These are phyloP conservation scores for Metschnikowia peoriensis DNA, from an alignment of 805 yeast species.

Conservation along the genomic window DNA sequence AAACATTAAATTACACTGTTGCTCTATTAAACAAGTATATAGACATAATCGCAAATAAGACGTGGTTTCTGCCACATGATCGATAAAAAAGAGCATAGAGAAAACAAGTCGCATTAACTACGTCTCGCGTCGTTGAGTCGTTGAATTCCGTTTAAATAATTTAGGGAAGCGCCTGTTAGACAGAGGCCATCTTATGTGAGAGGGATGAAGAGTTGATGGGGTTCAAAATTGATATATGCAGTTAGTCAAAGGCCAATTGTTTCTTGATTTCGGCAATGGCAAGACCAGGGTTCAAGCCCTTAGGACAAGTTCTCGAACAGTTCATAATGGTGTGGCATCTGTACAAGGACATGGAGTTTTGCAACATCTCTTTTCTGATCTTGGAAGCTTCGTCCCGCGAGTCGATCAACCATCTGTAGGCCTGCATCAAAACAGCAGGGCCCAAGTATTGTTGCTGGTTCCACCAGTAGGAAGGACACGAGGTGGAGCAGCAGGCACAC, in stretches of 20 bases:
- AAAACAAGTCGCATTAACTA: background rate
- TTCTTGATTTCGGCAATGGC: constrained; percentile 98
- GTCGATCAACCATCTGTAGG: constrained; percentile 97
- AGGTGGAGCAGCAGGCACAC: constrained; percentile 98
- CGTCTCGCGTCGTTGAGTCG: too few species aligned
- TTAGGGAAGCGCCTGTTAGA: too few species aligned
- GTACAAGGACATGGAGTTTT: constrained; percentile 96
- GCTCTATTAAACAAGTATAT: background rate
- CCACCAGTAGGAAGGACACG: constrained; percentile 99
- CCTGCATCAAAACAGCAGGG: constrained; percentile 99
- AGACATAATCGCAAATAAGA: too few species aligned
- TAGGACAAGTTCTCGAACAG: constrained; percentile 97
- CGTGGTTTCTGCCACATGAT: too few species aligned
- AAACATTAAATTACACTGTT: too few species aligned
- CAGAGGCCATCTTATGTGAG: too few species aligned
- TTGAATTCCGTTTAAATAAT: too few species aligned
- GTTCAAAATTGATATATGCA: background rate
- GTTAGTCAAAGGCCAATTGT: constrained; percentile 75
- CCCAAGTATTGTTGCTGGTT: constrained; percentile 98
- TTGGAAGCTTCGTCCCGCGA: constrained; percentile 90
- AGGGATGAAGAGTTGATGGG: too few species aligned
- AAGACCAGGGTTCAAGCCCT: constrained; percentile 96
- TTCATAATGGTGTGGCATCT: constrained; percentile 99
- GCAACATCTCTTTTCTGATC: constrained; percentile 81
- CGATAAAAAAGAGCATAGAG: background rate